A percentile compares a stretch with the other conserved stretches of the same genome.
phyloP scores from a whole-genome alignment of 129 eudicot species.

The Gnaphalium uliginosum region DNA sequence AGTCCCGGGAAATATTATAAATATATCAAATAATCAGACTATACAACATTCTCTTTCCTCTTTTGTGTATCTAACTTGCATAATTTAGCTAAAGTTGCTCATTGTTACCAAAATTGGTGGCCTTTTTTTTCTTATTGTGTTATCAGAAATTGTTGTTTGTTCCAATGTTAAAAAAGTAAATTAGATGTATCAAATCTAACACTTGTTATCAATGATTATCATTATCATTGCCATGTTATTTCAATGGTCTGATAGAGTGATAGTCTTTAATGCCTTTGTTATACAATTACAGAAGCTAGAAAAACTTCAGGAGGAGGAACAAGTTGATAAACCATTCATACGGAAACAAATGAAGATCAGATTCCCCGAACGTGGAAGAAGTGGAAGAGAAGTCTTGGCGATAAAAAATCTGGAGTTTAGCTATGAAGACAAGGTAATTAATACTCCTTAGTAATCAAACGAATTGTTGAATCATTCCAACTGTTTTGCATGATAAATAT shows the following conservation, averaged over 20 bases:
- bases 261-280: conserved; percentile 15
- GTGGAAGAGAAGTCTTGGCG: conserved; percentile 69
- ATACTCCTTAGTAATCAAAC: background rate
- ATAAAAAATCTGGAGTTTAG: conserved; percentile 70
- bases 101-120: background rate
- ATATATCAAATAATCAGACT: too few species aligned
- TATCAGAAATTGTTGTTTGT: too few species aligned
- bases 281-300: conserved; percentile 72
- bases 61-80: background rate
- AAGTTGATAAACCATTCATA: conserved; percentile 91
- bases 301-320: conserved; percentile 93
- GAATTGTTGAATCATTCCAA: background rate
- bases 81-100: background rate
- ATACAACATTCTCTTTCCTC: background rate
- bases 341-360: conserved; percentile 95
- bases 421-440: conserved; percentile 75
- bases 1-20: too few species aligned
- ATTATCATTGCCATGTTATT: background rate
- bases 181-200: background rate
- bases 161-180: too few species aligned
- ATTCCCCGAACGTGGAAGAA: conserved; percentile 95
- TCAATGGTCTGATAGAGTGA: background rate
- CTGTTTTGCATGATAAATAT: conserved; percentile 5
- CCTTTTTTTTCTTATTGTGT: background rate
- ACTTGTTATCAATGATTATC: background rate